These are phyloP conservation scores for Raphidocelis subcapitata DNA, from an alignment of 139 green algal genomes.

Conservation along the genomic window DNA sequence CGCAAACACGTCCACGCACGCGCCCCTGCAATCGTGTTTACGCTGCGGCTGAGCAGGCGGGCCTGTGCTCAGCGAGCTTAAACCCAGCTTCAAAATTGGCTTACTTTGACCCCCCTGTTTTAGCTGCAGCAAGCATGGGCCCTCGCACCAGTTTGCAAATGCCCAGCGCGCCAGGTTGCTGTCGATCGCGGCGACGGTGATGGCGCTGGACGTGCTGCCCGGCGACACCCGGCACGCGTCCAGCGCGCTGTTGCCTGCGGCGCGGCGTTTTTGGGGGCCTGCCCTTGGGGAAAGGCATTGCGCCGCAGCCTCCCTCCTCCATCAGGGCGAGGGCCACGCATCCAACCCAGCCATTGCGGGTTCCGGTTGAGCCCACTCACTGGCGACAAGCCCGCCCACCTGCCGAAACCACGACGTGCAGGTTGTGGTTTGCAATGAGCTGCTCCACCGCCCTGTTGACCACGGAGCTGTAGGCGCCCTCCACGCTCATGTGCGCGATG, in stretches of 20 bases:
- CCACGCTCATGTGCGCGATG: constrained; percentile 64
- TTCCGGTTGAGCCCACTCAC: no score
- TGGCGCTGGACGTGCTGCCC: constrained; percentile 17
- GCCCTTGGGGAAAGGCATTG: no score
- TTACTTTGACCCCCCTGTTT: no score
- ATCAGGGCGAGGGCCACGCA: no score
- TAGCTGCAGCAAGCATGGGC: no score
- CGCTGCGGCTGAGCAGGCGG: not conserved
- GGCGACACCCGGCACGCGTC: constrained; percentile 38
- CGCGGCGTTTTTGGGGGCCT: no score
- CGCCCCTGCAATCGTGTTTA: constrained; percentile 33
- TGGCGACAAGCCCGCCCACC: constrained; percentile 50
- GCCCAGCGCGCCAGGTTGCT: constrained; percentile 34
- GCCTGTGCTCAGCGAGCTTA: no score
- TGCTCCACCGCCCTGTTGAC: constrained; percentile 58
- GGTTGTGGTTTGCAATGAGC: constrained; percentile 36
- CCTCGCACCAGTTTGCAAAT: constrained; percentile 54
- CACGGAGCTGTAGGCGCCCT: constrained; percentile 41
- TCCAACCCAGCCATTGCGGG: no score
- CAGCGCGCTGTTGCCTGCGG: constrained; percentile 31
- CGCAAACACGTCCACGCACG: constrained; percentile 65
- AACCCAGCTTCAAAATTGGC: no score
- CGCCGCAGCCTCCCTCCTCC: no score
- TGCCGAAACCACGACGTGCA: constrained; percentile 58
- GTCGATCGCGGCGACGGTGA: constrained; percentile 43